Conservation (phyloP, 176 grass and related monocot genomes). For the Oryza rufipogon region DNA sequence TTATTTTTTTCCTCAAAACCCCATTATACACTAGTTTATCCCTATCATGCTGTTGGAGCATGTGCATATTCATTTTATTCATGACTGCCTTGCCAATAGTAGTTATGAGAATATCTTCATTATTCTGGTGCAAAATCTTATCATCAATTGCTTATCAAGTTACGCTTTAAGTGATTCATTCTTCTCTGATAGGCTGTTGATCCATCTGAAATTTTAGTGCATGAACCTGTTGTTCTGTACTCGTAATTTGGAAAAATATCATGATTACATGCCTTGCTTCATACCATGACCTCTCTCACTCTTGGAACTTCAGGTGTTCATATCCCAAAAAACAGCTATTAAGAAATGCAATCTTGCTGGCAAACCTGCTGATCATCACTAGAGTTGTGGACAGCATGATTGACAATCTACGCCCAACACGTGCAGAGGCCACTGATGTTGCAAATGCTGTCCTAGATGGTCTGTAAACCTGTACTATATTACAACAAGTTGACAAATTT, state of each 20-base stretch:
- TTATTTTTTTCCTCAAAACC: constrained; percentile 11
- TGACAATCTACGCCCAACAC: constrained; percentile 93
- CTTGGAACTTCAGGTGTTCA: constrained; percentile 74
- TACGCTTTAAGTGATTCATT: neutral
- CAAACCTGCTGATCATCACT: constrained; percentile 90
- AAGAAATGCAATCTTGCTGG: constrained; percentile 85
- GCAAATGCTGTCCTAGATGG: constrained; percentile 98
- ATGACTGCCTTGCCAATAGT: neutral
- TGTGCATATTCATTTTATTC: constrained; percentile 26
- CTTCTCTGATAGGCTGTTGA: neutral
- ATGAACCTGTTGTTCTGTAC: neutral
- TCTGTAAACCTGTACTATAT: constrained; percentile 36
- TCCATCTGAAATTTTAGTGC: neutral
- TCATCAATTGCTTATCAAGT: neutral
- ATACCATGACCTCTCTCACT: constrained; percentile 41
- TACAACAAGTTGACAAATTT: neutral
- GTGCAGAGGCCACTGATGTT: constrained; percentile 97
- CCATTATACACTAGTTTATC: neutral
- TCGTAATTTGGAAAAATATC: neutral
- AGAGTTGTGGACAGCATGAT: constrained; percentile 97
- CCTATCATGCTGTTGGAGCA: constrained; percentile 11
- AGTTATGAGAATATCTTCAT: constrained; percentile 13
- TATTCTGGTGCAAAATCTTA: constrained; percentile 12
- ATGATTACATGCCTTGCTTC: neutral
- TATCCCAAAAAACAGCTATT: constrained; percentile 85